A percentile compares a stretch with the other conserved stretches of the same genome.
phyloP scores from a whole-genome alignment of 495 filamentous ascomycete species.

The Lichenothelia convexa region DNA sequence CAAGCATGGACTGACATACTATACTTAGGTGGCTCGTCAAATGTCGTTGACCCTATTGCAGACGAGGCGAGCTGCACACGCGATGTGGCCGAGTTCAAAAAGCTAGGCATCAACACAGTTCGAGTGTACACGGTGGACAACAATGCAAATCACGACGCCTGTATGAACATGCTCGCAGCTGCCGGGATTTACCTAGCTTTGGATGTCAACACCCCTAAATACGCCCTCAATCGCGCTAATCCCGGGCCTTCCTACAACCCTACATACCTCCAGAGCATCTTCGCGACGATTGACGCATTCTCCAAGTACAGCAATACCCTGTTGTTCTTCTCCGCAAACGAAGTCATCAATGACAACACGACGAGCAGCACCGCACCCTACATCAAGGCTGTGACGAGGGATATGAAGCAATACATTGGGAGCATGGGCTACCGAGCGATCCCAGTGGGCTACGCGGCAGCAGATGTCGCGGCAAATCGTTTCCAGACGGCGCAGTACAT shows the following conservation, averaged over 20 bases:
- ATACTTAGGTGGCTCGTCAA: conserved; percentile 49
- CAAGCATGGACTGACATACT: conserved; percentile 3
- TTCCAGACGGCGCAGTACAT: conserved; percentile 80
- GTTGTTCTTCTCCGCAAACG: conserved; percentile 92
- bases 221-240: conserved; percentile 65
- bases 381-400: conserved; percentile 84
- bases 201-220: conserved; percentile 61
- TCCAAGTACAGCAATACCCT: conserved; percentile 74
- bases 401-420: conserved; percentile 74
- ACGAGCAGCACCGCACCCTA: conserved; percentile 64
- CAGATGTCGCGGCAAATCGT: conserved; percentile 70
- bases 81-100: conserved; percentile 68
- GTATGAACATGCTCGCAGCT: conserved; percentile 20
- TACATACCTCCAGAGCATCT: conserved; percentile 79
- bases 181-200: conserved; percentile 73
- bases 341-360: conserved; percentile 74
- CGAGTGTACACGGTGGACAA: conserved; percentile 91
- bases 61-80: conserved; percentile 52
- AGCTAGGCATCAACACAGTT: conserved; percentile 77
- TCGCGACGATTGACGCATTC: conserved; percentile 83
- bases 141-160: conserved; percentile 52
- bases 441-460: conserved; percentile 87
- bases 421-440: conserved; percentile 56
- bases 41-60: conserved; percentile 61
- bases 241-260: conserved; percentile 74